Evolutionary conservation across 352 stramenopile genomes (phyloP).

Genomic region (Phytophthora chlamydospora): DNA sequence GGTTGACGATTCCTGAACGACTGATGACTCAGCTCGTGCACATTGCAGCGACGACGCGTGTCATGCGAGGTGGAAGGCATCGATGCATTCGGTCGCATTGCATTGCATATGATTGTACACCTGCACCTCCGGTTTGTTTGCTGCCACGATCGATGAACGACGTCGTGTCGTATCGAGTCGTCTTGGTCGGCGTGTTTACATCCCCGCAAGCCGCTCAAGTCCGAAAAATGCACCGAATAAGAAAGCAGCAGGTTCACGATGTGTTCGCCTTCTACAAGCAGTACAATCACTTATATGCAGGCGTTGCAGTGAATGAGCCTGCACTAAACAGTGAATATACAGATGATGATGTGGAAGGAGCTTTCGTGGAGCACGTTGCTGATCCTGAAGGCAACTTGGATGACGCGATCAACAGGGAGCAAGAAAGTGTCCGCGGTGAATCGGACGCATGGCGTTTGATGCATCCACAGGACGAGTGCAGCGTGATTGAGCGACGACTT

Average conservation of each 20-base stretch:
- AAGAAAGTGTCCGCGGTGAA: slow-evolving; percentile 3
- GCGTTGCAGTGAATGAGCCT: background rate
- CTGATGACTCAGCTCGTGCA: slow-evolving; percentile 9
- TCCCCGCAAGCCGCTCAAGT: background rate
- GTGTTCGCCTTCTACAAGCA: slow-evolving; percentile 9
- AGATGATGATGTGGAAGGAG: background rate
- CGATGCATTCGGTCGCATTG: slow-evolving; percentile 13
- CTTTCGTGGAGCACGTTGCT: slow-evolving; percentile 2
- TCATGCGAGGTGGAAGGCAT: slow-evolving; percentile 10
- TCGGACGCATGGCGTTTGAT: slow-evolving; percentile 1
- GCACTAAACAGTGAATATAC: slow-evolving; percentile 8
- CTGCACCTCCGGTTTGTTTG: background rate
- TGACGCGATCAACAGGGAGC: slow-evolving; percentile 1
- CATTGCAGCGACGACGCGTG: slow-evolving; percentile 9
- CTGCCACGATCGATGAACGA: slow-evolving; percentile 5
- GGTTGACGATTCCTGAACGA: slow-evolving; percentile 3
- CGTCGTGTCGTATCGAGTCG: slow-evolving; percentile 7
- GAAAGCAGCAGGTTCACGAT: background rate
- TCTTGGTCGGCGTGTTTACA: slow-evolving; percentile 11
- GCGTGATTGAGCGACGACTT: slow-evolving; percentile 1
- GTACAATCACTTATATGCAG: slow-evolving; percentile 7
- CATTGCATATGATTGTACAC: slow-evolving; percentile 11
- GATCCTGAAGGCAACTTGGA: slow-evolving; percentile 1
- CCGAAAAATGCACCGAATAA: slow-evolving; percentile 9
- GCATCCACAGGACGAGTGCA: background rate